Conservation (phyloP, 164 flowering plant genomes). For the Stephania japonica region DNA sequence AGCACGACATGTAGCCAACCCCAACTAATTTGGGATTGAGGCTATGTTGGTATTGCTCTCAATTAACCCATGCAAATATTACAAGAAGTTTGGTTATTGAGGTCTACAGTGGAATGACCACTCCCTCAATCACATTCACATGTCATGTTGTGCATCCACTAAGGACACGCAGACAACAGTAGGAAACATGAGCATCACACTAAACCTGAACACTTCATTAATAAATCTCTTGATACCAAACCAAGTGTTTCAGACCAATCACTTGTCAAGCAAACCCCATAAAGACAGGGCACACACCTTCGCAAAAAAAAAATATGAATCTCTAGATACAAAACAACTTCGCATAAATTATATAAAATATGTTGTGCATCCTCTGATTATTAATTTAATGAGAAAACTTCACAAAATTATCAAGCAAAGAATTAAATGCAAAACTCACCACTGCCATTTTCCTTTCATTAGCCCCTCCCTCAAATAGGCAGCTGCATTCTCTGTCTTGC, state of each 20-base stretch:
- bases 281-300: not conserved
- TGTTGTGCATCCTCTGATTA: not conserved
- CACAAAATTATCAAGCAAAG: not conserved
- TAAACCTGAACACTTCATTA: not conserved
- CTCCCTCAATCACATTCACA: not conserved
- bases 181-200: not conserved
- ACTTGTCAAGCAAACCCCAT: not conserved
- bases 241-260: not conserved
- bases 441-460: slow-evolving; percentile 72
- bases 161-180: not conserved
- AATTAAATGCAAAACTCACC: slow-evolving; percentile 41
- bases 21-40: too few species aligned
- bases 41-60: too few species aligned
- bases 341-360: not conserved
- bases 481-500: slow-evolving; percentile 52
- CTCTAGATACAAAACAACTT: not conserved
- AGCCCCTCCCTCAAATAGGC: slow-evolving; percentile 58
- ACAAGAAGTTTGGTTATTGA: not conserved
- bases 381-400: not conserved
- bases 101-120: too few species aligned
- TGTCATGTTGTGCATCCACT: not conserved
- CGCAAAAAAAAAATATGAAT: not conserved
- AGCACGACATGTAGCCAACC: too few species aligned
- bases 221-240: not conserved
- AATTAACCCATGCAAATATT: not conserved